These are phyloP conservation scores for Ophiostoma triangulosporum DNA, from an alignment of 2,329 filamentous ascomycete species.

Conservation along the genomic window DNA sequence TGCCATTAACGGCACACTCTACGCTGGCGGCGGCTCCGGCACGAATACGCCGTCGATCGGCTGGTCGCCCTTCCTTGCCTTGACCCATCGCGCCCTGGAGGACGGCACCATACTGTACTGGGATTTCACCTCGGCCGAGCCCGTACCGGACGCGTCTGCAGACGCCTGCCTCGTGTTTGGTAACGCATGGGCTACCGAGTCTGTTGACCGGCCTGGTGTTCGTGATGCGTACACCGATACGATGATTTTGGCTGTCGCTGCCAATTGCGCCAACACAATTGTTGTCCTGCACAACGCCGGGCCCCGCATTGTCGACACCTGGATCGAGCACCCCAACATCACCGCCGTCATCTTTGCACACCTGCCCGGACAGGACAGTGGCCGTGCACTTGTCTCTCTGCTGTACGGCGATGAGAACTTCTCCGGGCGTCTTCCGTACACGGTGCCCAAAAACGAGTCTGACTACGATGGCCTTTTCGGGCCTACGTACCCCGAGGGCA, in stretches of 20 bases:
- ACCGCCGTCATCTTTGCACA: slow-evolving; percentile 50
- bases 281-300: slow-evolving; percentile 53
- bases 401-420: slow-evolving; percentile 44
- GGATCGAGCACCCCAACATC: slow-evolving; percentile 48
- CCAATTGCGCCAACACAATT: slow-evolving; percentile 45
- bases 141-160: slow-evolving; percentile 32
- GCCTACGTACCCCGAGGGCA: background rate
- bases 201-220: slow-evolving; percentile 46
- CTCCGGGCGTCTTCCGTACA: slow-evolving; percentile 47
- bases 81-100: slow-evolving; percentile 35
- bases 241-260: slow-evolving; percentile 42
- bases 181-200: slow-evolving; percentile 58
- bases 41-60: slow-evolving; percentile 26
- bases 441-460: slow-evolving; percentile 37
- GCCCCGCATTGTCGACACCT: slow-evolving; percentile 43
- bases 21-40: slow-evolving; percentile 24
- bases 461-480: slow-evolving; percentile 27
- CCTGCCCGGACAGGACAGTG: slow-evolving; percentile 49
- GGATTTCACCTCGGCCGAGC: slow-evolving; percentile 37
- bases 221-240: slow-evolving; percentile 52
- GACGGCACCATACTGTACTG: slow-evolving; percentile 46
- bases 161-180: slow-evolving; percentile 56
- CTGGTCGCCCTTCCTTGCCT: slow-evolving; percentile 40
- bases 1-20: slow-evolving; percentile 29
- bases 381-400: slow-evolving; percentile 38